Evolutionary conservation across 2,329 filamentous ascomycete genomes (phyloP).

Genomic region (Monosporascus sp.): DNA sequence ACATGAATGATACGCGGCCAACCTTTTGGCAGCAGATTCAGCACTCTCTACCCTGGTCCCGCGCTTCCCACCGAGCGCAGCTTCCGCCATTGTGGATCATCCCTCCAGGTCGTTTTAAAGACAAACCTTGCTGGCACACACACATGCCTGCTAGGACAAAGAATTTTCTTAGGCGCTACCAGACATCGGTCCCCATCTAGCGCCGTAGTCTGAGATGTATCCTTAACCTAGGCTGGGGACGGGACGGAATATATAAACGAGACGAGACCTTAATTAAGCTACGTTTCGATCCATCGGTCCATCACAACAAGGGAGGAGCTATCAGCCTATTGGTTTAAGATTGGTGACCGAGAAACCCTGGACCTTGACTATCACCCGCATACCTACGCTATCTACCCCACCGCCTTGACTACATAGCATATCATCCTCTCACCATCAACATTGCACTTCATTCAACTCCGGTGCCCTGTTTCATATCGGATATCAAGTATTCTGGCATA

Average conservation of each 20-base stretch:
- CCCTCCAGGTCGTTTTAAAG: conserved; percentile 32
- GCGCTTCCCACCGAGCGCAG: conserved; percentile 2
- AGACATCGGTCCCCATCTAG: too few relatives aligned
- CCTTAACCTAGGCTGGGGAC: neutral
- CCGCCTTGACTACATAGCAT: conserved; percentile 7
- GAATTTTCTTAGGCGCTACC: conserved; percentile 9
- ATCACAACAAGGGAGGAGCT: conserved; percentile 5
- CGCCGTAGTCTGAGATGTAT: neutral
- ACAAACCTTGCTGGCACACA: conserved; percentile 31
- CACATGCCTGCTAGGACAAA: conserved; percentile 35
- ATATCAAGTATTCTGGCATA: neutral
- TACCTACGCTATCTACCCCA: conserved; percentile 14
- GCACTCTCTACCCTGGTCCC: neutral
- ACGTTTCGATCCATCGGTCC: conserved; percentile 5
- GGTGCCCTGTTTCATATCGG: neutral
- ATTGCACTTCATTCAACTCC: neutral
- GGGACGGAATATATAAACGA: conserved; percentile 19
- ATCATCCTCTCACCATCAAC: conserved; percentile 1
- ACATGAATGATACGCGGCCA: neutral
- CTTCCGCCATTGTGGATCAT: neutral
- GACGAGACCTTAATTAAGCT: conserved; percentile 16
- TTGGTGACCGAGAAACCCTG: conserved; percentile 4
- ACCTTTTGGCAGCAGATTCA: neutral
- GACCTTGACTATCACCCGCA: conserved; percentile 12
- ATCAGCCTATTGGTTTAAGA: conserved; percentile 4